Conservation (phyloP, 2,329 filamentous ascomycete genomes). For the Ambrosiella xylebori region DNA sequence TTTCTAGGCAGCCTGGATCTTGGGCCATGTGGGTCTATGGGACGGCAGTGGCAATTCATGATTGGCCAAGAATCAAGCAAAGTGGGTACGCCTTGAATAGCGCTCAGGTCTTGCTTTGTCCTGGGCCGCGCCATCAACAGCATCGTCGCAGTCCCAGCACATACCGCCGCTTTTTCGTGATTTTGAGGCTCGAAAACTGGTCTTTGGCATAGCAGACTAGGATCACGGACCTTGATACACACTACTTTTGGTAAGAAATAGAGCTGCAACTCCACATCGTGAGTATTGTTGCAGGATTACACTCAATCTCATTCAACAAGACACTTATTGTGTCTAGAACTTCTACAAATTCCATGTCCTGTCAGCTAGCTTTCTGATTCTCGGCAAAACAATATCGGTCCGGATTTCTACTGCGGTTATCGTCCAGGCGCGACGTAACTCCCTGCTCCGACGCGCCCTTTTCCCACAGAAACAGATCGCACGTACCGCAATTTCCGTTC, state of each 20-base stretch:
- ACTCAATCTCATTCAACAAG: too few relatives aligned
- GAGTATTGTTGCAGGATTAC: too few relatives aligned
- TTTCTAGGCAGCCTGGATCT: not conserved
- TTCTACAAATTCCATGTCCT: too few relatives aligned
- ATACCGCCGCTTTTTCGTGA: not conserved
- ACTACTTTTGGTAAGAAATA: not conserved
- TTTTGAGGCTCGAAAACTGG: not conserved
- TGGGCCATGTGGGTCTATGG: not conserved
- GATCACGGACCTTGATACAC: not conserved
- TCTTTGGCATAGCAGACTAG: not conserved
- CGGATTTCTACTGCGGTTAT: too few relatives aligned
- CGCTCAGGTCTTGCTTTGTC: not conserved
- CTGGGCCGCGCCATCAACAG: not conserved
- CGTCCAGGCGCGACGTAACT: not conserved
- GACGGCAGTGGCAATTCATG: not conserved
- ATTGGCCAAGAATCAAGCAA: not conserved
- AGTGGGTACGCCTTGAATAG: not conserved
- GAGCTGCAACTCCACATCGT: too few relatives aligned
- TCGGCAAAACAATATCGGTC: too few relatives aligned
- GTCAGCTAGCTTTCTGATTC: too few relatives aligned
- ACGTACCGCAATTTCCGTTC: not conserved
- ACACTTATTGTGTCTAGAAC: too few relatives aligned
- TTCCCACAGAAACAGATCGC: not conserved
- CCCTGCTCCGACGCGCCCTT: not conserved
- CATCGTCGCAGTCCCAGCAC: not conserved